Evolutionary conservation across 306 rosid species (phyloP).

Genomic region (Prunus campanulata): DNA sequence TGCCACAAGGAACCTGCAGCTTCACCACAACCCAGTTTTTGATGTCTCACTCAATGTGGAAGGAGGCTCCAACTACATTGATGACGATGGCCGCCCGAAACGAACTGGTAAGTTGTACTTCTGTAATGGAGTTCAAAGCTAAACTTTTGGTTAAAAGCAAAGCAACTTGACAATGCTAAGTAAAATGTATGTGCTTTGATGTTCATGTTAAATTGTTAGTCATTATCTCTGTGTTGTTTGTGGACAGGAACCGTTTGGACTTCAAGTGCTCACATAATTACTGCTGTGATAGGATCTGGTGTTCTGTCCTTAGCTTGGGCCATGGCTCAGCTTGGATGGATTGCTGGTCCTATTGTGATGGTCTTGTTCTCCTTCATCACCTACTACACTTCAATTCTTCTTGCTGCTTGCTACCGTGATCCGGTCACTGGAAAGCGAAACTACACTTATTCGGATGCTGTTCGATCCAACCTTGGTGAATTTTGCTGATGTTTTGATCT

Average conservation of each 20-base stretch:
- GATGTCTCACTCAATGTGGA: conserved; percentile 45
- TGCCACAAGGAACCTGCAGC: conserved; percentile 15
- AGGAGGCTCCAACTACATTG: conserved; percentile 51
- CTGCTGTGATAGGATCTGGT: conserved; percentile 84
- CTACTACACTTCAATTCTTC: conserved; percentile 58
- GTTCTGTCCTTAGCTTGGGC: conserved; percentile 81
- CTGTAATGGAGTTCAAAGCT: too few relatives aligned
- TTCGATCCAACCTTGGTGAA: conserved; percentile 2
- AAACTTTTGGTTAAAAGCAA: too few relatives aligned
- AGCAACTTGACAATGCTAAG: neutral
- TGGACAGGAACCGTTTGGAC: conserved; percentile 56
- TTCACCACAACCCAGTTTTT: conserved; percentile 46
- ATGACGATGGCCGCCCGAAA: conserved; percentile 68
- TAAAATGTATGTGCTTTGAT: neutral
- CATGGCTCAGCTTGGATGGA: conserved; percentile 76
- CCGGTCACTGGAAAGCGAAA: conserved; percentile 38
- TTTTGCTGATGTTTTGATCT: neutral
- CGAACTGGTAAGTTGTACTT: conserved; percentile 43
- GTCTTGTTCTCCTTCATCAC: conserved; percentile 57
- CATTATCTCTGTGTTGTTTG: neutral
- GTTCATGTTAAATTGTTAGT: neutral
- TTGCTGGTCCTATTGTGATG: conserved; percentile 60
- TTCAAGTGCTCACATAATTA: conserved; percentile 70
- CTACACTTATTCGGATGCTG: conserved; percentile 16
- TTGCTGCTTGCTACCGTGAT: conserved; percentile 60